Evolutionary conservation across 2,329 filamentous ascomycete species (phyloP), one percentile per base, ranked within the genome.

Genomic region (Claviceps paspali): DNA sequence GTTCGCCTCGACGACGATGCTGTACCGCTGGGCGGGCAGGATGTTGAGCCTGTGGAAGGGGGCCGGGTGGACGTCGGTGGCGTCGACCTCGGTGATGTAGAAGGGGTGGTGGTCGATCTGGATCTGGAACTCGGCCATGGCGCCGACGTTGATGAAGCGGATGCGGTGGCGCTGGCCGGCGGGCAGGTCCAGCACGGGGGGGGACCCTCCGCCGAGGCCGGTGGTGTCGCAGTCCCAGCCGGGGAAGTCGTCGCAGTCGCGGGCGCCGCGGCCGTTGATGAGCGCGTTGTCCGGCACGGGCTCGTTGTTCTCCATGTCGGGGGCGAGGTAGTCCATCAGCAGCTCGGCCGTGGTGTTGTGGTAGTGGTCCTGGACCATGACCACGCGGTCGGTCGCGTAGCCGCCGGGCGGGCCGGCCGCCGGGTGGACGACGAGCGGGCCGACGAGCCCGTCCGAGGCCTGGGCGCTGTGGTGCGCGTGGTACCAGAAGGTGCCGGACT

Each of bases 361-460:
- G 41, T 85, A 84, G 63, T 80, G 80, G 47, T 85, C 80, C 14
- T 75, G 76, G n/a, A 85, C 56, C 43, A 80, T 79, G 14, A 84
- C 50, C 0, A 79, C 62, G 23, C 76, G 58, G 43, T 84, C 79
- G 1, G 51, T 52, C 7, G 43, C 47, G 29, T 58, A 59, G 2
- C 45, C 42, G 4, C n/a, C n/a, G n/a, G n/a, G n/a, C n/a, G n/a
- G n/a, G n/a, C n/a, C n/a, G n/a, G n/a, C n/a, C n/a, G n/a, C n/a
- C 23, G 74, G 73, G 40, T 80, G 68, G n/a, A 85, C 60, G 11
- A 84, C 63, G 35, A 85, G 56, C 0, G 79, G 73, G 0, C 76
- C 77, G 5, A 79, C 68, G 6, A 82, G 60, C 0, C 80, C 80
- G 50, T 85, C 80, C 0, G 76, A 71, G 6, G 79, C 76, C 41